These are phyloP conservation scores for Penicillium verrucosum DNA, from an alignment of 2,329 filamentous ascomycete genomes.

Conservation along the genomic window DNA sequence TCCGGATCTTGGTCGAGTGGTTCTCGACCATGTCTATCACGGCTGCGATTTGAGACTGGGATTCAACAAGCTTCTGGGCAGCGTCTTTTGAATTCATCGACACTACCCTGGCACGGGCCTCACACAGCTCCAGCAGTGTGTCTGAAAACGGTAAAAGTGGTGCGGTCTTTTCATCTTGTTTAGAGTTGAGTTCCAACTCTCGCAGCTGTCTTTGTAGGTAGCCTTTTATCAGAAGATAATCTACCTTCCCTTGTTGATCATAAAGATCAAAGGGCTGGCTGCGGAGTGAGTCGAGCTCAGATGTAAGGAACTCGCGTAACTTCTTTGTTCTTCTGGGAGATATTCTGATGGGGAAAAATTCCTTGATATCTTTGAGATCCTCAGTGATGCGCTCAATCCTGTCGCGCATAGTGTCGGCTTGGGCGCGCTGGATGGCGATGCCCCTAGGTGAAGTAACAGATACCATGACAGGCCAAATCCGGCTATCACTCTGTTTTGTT, in stretches of 20 bases:
- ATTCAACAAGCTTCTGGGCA: neutral
- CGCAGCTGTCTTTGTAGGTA: neutral
- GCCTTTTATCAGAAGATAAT: neutral
- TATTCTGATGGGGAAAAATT: neutral
- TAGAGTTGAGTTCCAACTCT: constrained; percentile 39
- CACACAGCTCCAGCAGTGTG: neutral
- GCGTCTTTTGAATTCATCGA: neutral
- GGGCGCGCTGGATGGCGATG: neutral
- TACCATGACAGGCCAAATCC: neutral
- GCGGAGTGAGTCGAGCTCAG: neutral
- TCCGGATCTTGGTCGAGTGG: neutral
- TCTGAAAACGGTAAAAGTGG: neutral
- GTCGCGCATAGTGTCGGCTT: neutral
- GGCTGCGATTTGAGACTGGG: neutral
- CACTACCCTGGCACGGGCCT: neutral
- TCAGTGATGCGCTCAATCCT: neutral
- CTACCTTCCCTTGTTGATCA: neutral
- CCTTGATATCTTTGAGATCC: neutral
- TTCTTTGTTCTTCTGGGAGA: neutral
- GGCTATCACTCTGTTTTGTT: neutral
- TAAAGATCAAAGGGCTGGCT: neutral
- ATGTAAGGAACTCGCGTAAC: neutral
- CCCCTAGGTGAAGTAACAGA: neutral
- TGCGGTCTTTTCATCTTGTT: constrained; percentile 7
- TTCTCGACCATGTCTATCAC: neutral